phyloP scores from a whole-genome alignment of 2,329 filamentous ascomycete species.

The Exophiala viscosa region DNA sequence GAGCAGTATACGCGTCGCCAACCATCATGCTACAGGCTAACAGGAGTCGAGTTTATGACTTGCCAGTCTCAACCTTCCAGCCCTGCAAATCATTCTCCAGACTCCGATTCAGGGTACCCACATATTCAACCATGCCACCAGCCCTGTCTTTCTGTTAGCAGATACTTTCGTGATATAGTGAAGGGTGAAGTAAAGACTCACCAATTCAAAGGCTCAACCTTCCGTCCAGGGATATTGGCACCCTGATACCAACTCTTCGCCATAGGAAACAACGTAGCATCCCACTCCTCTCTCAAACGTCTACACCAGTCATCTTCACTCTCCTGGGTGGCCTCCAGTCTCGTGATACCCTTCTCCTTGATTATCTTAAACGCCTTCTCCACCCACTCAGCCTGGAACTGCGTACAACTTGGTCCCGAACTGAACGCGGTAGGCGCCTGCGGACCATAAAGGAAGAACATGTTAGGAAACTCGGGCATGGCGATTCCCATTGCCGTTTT shows the following conservation, averaged over 20 bases:
- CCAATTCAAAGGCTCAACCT: neutral
- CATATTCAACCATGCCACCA: neutral
- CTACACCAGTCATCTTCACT: slow-evolving; percentile 50
- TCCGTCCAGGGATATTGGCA: slow-evolving; percentile 47
- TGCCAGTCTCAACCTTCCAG: slow-evolving; percentile 1
- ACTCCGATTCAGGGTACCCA: neutral
- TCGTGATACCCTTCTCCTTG: slow-evolving; percentile 44
- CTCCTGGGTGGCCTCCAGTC: slow-evolving; percentile 49
- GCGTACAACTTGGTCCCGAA: slow-evolving; percentile 50
- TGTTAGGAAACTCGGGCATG: slow-evolving; percentile 45
- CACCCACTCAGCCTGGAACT: slow-evolving; percentile 55
- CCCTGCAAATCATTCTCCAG: slow-evolving; percentile 13
- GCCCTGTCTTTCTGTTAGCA: neutral
- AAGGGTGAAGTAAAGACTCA: neutral
- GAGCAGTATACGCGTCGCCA: too few relatives aligned
- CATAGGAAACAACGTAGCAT: slow-evolving; percentile 49
- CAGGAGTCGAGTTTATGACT: too few relatives aligned
- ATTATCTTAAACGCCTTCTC: slow-evolving; percentile 50
- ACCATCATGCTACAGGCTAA: too few relatives aligned
- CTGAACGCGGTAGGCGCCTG: slow-evolving; percentile 45
- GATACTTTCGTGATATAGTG: neutral
- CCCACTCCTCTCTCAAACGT: slow-evolving; percentile 37
- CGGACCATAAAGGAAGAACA: slow-evolving; percentile 53
- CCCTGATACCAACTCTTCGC: slow-evolving; percentile 56
- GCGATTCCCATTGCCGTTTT: slow-evolving; percentile 44